Evolutionary conservation across 2,329 filamentous ascomycete genomes (phyloP).

Genomic region (Stylonectria norvegica): DNA sequence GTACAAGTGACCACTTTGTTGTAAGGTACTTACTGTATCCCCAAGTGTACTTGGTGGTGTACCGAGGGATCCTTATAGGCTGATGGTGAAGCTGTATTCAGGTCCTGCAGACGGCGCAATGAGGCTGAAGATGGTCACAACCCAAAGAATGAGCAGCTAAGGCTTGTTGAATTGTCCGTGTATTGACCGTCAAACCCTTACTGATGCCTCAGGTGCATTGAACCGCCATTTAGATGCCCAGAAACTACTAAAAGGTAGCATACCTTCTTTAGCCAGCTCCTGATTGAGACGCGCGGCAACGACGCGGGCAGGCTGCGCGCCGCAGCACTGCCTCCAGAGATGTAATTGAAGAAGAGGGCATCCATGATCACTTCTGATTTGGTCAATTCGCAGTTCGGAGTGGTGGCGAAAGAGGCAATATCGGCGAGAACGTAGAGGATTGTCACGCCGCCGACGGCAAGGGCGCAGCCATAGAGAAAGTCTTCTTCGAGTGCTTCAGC

Average conservation of each 20-base stretch:
- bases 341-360: conserved; percentile 57
- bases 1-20: too few relatives aligned
- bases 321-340: conserved; percentile 56
- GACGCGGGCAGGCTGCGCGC: conserved; percentile 47
- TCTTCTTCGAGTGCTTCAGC: conserved; percentile 52
- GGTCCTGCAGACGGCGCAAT: conserved; percentile 64
- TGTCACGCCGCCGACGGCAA: conserved; percentile 57
- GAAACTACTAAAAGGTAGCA: conserved; percentile 62
- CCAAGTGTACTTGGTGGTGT: not conserved
- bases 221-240: conserved; percentile 69
- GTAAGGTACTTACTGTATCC: too few relatives aligned
- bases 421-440: conserved; percentile 62
- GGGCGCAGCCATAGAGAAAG: conserved; percentile 53
- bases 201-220: conserved; percentile 57
- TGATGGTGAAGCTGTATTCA: conserved; percentile 65
- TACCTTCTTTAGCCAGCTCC: conserved; percentile 66
- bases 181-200: conserved; percentile 25
- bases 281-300: conserved; percentile 59
- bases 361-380: conserved; percentile 59
- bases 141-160: conserved; percentile 60
- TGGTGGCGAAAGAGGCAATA: conserved; percentile 62
- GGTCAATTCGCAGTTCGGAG: conserved; percentile 55
- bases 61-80: conserved; percentile 38
- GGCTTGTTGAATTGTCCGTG: conserved; percentile 6
- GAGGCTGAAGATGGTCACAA: conserved; percentile 62